phyloP scores from a whole-genome alignment of 495 filamentous ascomycete species.

The Aspergillus ostianus region DNA sequence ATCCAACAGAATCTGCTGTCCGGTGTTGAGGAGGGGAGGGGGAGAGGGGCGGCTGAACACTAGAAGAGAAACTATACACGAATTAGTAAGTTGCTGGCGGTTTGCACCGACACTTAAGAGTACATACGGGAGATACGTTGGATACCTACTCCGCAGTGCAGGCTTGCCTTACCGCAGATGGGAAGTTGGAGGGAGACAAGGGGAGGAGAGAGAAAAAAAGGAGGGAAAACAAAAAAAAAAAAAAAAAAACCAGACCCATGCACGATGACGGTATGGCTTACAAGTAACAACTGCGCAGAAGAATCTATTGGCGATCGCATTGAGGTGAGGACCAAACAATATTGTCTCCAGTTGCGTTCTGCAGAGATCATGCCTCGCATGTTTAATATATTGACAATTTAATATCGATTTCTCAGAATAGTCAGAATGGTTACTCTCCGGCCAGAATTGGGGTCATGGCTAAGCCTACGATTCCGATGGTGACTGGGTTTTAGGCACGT shows the following conservation, averaged over 20 bases:
- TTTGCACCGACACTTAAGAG: neutral
- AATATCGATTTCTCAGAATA: neutral
- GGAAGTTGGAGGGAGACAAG: too few species aligned
- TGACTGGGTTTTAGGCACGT: slow-evolving; percentile 2
- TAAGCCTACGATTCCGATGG: too few species aligned
- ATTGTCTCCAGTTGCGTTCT: slow-evolving; percentile 11
- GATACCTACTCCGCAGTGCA: neutral
- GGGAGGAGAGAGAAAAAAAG: too few species aligned
- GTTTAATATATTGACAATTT: slow-evolving; percentile 3
- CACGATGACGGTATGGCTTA: neutral
- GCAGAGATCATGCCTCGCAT: slow-evolving; percentile 19
- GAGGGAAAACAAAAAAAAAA: neutral
- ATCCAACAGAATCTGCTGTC: neutral
- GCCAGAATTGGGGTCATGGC: neutral
- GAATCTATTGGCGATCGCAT: neutral
- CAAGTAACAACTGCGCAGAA: neutral
- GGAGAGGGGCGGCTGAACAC: neutral
- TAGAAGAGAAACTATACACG: neutral
- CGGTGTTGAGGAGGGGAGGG: slow-evolving; percentile 1
- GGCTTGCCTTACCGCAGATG: too few species aligned
- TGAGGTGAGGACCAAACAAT: neutral
- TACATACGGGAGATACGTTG: neutral
- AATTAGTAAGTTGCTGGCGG: neutral
- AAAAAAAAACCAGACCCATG: neutral
- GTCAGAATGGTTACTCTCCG: too few species aligned